Evolutionary conservation across 495 filamentous ascomycete genomes (phyloP), one percentile per base, ranked within the genome.

Genomic region (Penicillium alfredii): DNA sequence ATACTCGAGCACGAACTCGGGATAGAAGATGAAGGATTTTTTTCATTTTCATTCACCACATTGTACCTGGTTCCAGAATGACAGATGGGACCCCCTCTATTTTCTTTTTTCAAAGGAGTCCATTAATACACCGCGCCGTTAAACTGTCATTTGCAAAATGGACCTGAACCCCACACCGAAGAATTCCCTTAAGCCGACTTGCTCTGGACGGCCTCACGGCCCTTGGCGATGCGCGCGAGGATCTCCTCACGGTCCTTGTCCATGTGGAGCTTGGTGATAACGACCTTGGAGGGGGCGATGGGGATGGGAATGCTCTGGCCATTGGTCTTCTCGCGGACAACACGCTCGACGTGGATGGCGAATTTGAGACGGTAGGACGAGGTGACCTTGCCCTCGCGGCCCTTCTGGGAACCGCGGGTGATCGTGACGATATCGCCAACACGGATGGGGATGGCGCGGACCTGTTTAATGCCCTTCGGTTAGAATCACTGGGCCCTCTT

Each of bases 311-410:
- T 87, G 54, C 75, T 80, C 74, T 92, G 86, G 61, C 89, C 88
- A 64, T 85, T 89, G 60, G 77, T 80, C 80, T 97, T 97, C 68
- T 98, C 92, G 60, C 86, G 82, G 61, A 77, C 76, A 56, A 98
- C 78, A 49, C 87, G 83, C 80, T 95, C 88, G 63, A 94, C 68
- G 73, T 94, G 87, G 63, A 96, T 77, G 60, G 82, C 73, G 71
- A 86, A 98, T 74, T 96, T 96, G 55, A 94, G 84, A 69, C 92
- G 90, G 84, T 99, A 97, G 61, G 95, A 88, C 53, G 80, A 81
- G 56, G 79, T 88, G 70, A 98, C 76, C 72, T 93, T 59, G 72
- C 89, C 89, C 69, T 94, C 88, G 52, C 87, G 86, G 64, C 88
- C 90, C 77, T 96, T 96, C 73, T 92, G 80, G 66, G 66, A 65